Conservation (phyloP, 495 filamentous ascomycete species). For the Lophiotrema nucula region DNA sequence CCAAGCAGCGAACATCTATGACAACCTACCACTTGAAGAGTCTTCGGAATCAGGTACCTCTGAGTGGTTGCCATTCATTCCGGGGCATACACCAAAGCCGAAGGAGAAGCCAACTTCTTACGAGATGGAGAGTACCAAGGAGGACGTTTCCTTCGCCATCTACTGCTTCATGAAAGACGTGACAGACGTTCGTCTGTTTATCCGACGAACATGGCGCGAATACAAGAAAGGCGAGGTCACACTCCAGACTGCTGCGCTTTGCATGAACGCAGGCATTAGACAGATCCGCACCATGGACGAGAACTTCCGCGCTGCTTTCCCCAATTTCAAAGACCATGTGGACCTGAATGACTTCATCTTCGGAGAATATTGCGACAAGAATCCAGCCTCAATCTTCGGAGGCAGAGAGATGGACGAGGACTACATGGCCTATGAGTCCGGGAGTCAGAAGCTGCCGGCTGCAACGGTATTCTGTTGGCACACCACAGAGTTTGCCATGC, state of each 20-base stretch:
- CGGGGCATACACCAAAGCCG: neutral
- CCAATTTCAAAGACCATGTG: neutral
- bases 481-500: too few relatives aligned
- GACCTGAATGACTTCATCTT: neutral
- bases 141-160: neutral
- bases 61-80: neutral
- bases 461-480: too few relatives aligned
- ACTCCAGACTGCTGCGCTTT: neutral
- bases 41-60: too few relatives aligned
- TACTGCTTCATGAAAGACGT: neutral
- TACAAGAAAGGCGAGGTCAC: neutral
- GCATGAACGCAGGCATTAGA: neutral
- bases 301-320: neutral
- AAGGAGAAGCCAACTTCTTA: neutral
- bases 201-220: neutral
- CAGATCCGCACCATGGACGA: neutral
- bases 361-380: neutral
- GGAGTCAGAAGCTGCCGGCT: too few relatives aligned
- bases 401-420: too few relatives aligned
- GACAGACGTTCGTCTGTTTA: neutral
- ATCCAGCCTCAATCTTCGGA: neutral
- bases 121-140: neutral
- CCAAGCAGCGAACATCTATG: too few relatives aligned
- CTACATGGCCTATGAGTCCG: too few relatives aligned
- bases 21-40: too few relatives aligned